phyloP scores from a whole-genome alignment of 2,329 filamentous ascomycete genomes.

The Trichoderma arundinaceum region DNA sequence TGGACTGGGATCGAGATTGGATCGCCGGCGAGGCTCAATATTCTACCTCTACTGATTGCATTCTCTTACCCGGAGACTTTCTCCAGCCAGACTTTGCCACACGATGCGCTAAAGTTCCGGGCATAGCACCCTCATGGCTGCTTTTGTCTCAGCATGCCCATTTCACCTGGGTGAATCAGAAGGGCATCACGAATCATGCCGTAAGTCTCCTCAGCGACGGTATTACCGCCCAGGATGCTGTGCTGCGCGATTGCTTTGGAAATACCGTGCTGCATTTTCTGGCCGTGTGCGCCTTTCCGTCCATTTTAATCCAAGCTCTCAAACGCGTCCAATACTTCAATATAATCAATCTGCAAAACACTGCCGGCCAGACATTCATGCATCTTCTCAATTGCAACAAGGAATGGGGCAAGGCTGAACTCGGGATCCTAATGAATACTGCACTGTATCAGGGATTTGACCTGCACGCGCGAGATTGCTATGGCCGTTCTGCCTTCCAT shows the following conservation, averaged over 20 bases:
- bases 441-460: conserved; percentile 38
- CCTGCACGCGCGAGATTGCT: conserved; percentile 52
- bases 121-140: not conserved
- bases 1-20: conserved; percentile 36
- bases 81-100: not conserved
- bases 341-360: conserved; percentile 46
- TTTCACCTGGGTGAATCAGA: conserved; percentile 38
- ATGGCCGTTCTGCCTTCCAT: conserved; percentile 61
- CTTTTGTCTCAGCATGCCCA: too few species aligned
- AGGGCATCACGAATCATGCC: conserved; percentile 31
- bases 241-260: conserved; percentile 49
- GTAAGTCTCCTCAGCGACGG: conserved; percentile 32
- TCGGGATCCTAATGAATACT: conserved; percentile 40
- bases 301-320: conserved; percentile 42
- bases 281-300: conserved; percentile 42
- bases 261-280: conserved; percentile 57
- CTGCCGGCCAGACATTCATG: conserved; percentile 56
- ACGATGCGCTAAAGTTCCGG: not conserved
- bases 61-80: conserved; percentile 4
- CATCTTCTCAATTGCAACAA: conserved; percentile 49
- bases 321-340: conserved; percentile 30
- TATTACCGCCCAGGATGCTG: conserved; percentile 29
- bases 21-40: conserved; percentile 39
- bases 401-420: conserved; percentile 40
- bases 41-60: not conserved